Conservation (phyloP, 1,284 basidiomycete genomes). For the Moesziomyces aphidis region DNA sequence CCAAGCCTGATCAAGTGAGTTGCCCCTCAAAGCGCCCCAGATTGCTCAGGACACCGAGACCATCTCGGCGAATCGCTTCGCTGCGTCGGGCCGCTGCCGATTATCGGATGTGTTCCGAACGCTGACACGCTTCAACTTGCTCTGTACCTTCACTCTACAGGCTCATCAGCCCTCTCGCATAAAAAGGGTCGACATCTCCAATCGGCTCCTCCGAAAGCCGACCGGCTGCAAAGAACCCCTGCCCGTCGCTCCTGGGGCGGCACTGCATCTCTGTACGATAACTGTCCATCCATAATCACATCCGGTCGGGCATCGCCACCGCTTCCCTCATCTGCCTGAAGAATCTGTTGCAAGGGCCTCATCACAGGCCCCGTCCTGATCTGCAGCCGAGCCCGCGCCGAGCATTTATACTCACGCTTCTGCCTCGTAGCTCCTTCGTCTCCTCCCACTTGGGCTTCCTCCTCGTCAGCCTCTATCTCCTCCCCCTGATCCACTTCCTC, state of each 20-base stretch:
- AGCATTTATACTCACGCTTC: not conserved
- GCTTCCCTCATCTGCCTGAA: slow-evolving; percentile 1
- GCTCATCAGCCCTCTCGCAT: slow-evolving; percentile 60
- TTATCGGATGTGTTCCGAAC: not conserved
- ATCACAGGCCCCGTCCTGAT: not conserved
- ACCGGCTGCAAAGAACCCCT: not conserved
- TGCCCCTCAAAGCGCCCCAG: not conserved
- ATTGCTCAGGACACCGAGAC: not conserved
- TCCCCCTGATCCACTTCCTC: too few species aligned
- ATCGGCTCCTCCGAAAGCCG: slow-evolving; percentile 23
- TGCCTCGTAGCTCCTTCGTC: not conserved
- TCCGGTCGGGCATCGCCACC: slow-evolving; percentile 11
- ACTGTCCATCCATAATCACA: not conserved
- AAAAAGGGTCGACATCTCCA: slow-evolving; percentile 2
- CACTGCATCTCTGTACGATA: slow-evolving; percentile 19
- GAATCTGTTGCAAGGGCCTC: too few species aligned
- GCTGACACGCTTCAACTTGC: not conserved
- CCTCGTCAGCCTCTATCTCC: not conserved
- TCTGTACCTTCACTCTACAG: slow-evolving; percentile 11
- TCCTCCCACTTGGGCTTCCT: not conserved
- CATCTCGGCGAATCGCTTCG: not conserved
- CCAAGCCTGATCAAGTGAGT: slow-evolving; percentile 66
- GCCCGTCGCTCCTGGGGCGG: slow-evolving; percentile 1
- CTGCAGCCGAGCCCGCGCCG: too few species aligned
- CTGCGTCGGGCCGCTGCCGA: not conserved